Base-by-base conservation (phyloP, 305 asterid species). In the Caryopteris hybrid region DNA sequence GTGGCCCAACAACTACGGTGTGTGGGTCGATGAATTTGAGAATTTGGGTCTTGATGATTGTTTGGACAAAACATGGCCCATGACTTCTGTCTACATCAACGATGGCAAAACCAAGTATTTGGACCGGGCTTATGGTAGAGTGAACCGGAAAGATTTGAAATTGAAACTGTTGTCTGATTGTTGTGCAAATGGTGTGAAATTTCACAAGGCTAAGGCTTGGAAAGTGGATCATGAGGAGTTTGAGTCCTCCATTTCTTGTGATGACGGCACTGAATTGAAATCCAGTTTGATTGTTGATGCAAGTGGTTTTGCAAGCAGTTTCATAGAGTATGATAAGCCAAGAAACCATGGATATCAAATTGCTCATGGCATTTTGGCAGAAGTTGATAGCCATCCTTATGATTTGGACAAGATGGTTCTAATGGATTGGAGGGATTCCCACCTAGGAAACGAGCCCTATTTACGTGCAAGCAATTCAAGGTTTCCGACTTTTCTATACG, bases 341-440 rank as follows among this genome's bases (percentile, higher is more conserved):
- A 88, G 97, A 69, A 93, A 81, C 50, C 85, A 76, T 42, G 95
- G 98, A 3, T 90, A 73, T 61, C 97, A 93, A 59, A 79, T 93
- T 53, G 98, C 97, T 50, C 98, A 90, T 74, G 98, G 97, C 4
- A 79, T 93, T 52, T 56, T 93, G 20, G 98, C 94, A n/a, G 91
- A 90, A 56, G 97, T 93, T 20, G 94, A 90, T 29, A 36, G 50
- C 16, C 97, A 93, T 53, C 98, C 96, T 2, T 93, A 84, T 69
- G 95, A 93, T 80, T 75, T 90, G 78, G 98, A 90, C 61, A 86
- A 86, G 72, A 88, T 93, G 96, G 84, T 88, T 55, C 82, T 93
- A 48, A 88, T 93, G 98, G 98, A 90, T 78, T 93, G 97, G 97
- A 85, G 98, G 68, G 96, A 93, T 67, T 79, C 95, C 42, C 97